A percentile compares a stretch with the other conserved stretches of the same genome.
Conservation (phyloP, 768 basidiomycete species). For the Phallus indusiatus region DNA sequence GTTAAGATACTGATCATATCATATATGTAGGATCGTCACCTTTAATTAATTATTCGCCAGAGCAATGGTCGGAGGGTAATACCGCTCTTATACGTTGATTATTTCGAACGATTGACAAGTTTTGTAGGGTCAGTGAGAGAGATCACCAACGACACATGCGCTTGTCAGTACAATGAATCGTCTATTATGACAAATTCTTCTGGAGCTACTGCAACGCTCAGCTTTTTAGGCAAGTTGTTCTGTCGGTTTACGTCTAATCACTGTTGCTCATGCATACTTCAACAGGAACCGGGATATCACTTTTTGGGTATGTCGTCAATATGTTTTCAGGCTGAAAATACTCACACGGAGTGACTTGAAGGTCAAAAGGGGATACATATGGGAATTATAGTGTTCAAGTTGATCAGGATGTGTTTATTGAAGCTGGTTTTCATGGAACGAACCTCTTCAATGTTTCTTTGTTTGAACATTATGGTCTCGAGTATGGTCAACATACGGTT, state of each 20-base stretch:
- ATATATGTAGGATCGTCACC: not conserved
- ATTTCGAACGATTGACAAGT: not conserved
- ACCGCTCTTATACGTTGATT: not conserved
- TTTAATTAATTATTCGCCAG: constrained; percentile 1
- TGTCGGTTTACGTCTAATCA: not conserved
- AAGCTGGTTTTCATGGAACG: not conserved
- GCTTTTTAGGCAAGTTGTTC: not conserved
- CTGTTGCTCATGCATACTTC: not conserved
- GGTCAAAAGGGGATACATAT: not conserved
- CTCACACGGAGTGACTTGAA: not conserved
- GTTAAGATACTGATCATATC: not conserved
- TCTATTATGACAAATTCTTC: not conserved
- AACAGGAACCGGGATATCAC: not conserved
- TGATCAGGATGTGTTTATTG: not conserved
- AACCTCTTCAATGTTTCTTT: not conserved
- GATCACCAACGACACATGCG: not conserved
- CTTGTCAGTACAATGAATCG: not conserved
- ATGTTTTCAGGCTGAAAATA: not conserved
- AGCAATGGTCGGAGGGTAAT: constrained; percentile 3
- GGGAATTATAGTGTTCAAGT: not conserved
- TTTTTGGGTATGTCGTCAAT: not conserved
- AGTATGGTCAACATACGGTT: not conserved
- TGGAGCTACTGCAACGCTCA: not conserved
- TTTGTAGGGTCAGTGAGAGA: not conserved
- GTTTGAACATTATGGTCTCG: not conserved